These are phyloP conservation scores for Nevesoporus exiguus DNA, from an alignment of 768 basidiomycete genomes.

Conservation along the genomic window DNA sequence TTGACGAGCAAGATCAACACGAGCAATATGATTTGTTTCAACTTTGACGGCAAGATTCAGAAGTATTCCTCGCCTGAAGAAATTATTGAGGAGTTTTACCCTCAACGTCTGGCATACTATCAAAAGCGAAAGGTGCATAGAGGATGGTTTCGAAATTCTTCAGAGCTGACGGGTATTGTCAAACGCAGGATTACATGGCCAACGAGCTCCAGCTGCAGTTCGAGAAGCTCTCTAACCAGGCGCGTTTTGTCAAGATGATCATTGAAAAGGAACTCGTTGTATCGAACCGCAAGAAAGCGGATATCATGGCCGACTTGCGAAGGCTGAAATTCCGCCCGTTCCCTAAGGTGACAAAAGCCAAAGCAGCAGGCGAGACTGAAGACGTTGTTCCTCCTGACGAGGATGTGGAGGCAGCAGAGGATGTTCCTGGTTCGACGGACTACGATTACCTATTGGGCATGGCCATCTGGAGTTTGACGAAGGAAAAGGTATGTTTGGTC, in stretches of 20 bases:
- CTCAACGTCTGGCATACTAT: slow-evolving; percentile 83
- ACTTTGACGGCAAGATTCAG: slow-evolving; percentile 93
- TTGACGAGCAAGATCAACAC: slow-evolving; percentile 80
- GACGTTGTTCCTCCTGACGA: slow-evolving; percentile 54
- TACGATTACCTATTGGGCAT: slow-evolving; percentile 94
- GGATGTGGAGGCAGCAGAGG: slow-evolving; percentile 41
- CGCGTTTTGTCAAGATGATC: slow-evolving; percentile 96
- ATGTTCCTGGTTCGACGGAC: slow-evolving; percentile 51
- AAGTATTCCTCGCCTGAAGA: slow-evolving; percentile 88
- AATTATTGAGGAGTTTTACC: slow-evolving; percentile 91
- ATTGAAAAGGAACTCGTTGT: slow-evolving; percentile 78
- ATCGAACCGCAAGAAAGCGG: slow-evolving; percentile 83
- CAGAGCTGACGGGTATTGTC: not conserved
- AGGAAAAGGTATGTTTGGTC: slow-evolving; percentile 65
- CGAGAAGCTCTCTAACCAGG: slow-evolving; percentile 90
- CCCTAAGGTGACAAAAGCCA: slow-evolving; percentile 72
- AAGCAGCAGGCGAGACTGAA: slow-evolving; percentile 62
- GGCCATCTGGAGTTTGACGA: slow-evolving; percentile 93
- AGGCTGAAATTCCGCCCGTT: slow-evolving; percentile 86
- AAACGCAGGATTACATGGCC: slow-evolving; percentile 72
- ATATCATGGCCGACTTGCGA: slow-evolving; percentile 81
- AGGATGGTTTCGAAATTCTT: not conserved
- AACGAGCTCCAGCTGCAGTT: slow-evolving; percentile 75
- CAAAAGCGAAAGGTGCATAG: slow-evolving; percentile 87
- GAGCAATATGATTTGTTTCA: slow-evolving; percentile 98